phyloP scores from a whole-genome alignment of 768 basidiomycete species.

The Sporobolomyces pararoseus region DNA sequence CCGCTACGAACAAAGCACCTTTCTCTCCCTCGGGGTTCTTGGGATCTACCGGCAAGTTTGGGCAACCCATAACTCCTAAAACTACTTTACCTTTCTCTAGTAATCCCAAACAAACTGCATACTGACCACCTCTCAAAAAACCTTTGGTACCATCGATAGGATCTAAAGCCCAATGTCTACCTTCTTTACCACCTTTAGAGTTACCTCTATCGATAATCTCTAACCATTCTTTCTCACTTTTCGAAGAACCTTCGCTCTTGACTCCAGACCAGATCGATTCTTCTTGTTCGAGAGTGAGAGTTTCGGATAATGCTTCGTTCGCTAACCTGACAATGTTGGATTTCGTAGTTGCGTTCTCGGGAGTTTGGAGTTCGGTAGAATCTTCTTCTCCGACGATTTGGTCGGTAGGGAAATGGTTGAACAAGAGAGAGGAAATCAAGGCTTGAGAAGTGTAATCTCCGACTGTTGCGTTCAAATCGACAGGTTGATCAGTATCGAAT shows the following conservation, averaged over 20 bases:
- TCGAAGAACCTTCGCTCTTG: conserved; percentile 49
- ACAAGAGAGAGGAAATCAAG: conserved; percentile 76
- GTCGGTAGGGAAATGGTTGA: conserved; percentile 72
- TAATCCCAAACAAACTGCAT: conserved; percentile 83
- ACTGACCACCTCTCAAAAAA: conserved; percentile 86
- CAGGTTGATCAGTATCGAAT: not conserved
- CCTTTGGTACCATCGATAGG: conserved; percentile 93
- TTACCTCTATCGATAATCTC: conserved; percentile 82
- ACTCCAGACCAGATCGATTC: conserved; percentile 63
- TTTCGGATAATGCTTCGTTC: conserved; percentile 66
- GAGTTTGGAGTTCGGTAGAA: conserved; percentile 64
- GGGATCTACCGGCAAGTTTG: conserved; percentile 70
- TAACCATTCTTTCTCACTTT: conserved; percentile 54
- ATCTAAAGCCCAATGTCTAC: conserved; percentile 85
- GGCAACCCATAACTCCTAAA: conserved; percentile 85
- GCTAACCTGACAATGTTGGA: conserved; percentile 74
- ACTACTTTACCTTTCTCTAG: conserved; percentile 73
- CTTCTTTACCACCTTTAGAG: conserved; percentile 64
- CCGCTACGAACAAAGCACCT: conserved; percentile 80
- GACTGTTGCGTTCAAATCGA: conserved; percentile 55
- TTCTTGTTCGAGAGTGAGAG: conserved; percentile 57
- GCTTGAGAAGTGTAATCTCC: conserved; percentile 94
- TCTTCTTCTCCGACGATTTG: conserved; percentile 94
- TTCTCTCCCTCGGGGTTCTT: conserved; percentile 59
- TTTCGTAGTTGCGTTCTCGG: conserved; percentile 55